Percentiles rank a stretch among this genome's conserved stretches.
These are phyloP conservation scores for Candida sanyaensis DNA, from an alignment of 1,139 yeast species.

Conservation along the genomic window DNA sequence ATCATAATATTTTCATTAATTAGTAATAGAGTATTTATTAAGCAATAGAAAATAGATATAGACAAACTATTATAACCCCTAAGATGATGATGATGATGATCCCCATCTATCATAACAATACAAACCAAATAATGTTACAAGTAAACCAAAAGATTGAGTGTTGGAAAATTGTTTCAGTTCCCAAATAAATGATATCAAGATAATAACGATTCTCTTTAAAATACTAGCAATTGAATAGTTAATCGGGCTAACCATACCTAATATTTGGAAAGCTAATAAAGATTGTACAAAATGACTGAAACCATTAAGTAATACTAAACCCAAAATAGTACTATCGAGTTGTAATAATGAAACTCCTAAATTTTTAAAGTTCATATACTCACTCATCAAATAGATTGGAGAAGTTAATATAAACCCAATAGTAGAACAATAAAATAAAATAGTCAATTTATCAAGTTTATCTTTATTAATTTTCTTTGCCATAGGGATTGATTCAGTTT, in stretches of 20 bases:
- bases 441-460: slow-evolving; percentile 78
- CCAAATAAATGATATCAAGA: slow-evolving; percentile 76
- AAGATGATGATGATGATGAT: not conserved
- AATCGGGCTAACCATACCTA: slow-evolving; percentile 84
- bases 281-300: slow-evolving; percentile 83
- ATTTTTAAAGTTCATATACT: slow-evolving; percentile 40
- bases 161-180: slow-evolving; percentile 48
- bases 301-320: slow-evolving; percentile 62
- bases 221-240: slow-evolving; percentile 91
- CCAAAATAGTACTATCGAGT: slow-evolving; percentile 32
- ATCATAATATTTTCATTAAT: no score
- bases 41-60: no score
- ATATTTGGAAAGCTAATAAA: slow-evolving; percentile 82
- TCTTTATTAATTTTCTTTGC: slow-evolving; percentile 19
- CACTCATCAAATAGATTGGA: slow-evolving; percentile 75
- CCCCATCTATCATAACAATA: slow-evolving; percentile 81
- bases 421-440: slow-evolving; percentile 79
- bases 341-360: slow-evolving; percentile 31
- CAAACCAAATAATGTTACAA: slow-evolving; percentile 65
- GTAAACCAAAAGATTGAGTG: slow-evolving; percentile 68
- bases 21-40: no score
- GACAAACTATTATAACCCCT: no score
- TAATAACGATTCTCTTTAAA: slow-evolving; percentile 83
- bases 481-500: slow-evolving; percentile 12
- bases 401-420: slow-evolving; percentile 78